Evolutionary conservation across 148 eudicot genomes (phyloP).

Genomic region (Mesembryanthemum crystallinum): DNA sequence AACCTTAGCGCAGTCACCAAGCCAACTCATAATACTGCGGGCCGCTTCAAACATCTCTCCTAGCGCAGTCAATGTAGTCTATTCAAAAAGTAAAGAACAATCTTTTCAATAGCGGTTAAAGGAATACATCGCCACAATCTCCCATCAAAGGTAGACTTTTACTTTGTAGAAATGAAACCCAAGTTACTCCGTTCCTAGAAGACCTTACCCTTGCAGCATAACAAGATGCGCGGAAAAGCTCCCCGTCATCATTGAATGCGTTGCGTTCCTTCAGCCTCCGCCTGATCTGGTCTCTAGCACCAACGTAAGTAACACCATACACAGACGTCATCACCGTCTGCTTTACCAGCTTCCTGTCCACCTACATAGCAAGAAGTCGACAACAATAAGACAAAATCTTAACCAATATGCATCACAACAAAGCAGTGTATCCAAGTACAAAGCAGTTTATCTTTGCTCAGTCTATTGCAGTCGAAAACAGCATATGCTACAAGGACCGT

Average conservation of each 20-base stretch:
- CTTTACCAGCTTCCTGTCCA: constrained; percentile 94
- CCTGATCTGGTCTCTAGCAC: constrained; percentile 95
- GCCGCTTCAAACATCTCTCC: too few relatives aligned
- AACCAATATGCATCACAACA: neutral
- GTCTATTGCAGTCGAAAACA: neutral
- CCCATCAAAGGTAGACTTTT: neutral
- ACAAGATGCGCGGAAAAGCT: constrained; percentile 78
- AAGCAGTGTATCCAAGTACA: too few relatives aligned
- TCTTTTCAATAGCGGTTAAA: too few relatives aligned
- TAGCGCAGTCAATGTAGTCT: too few relatives aligned
- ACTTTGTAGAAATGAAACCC: constrained; percentile 3
- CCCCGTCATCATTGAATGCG: constrained; percentile 50
- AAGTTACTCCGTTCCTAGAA: neutral
- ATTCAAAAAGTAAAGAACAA: too few relatives aligned
- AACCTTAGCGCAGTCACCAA: too few relatives aligned
- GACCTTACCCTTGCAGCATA: constrained; percentile 87
- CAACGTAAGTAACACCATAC: constrained; percentile 96
- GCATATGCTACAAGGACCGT: neutral
- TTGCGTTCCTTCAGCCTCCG: constrained; percentile 86
- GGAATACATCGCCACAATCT: too few relatives aligned
- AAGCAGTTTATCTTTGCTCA: too few relatives aligned
- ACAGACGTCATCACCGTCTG: constrained; percentile 99
- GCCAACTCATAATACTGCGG: too few relatives aligned
- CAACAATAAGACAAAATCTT: neutral
- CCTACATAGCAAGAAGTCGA: constrained; percentile 41